Base-by-base conservation (phyloP, 108 stramenopile genomes). In the Licmophora abbreviata region DNA sequence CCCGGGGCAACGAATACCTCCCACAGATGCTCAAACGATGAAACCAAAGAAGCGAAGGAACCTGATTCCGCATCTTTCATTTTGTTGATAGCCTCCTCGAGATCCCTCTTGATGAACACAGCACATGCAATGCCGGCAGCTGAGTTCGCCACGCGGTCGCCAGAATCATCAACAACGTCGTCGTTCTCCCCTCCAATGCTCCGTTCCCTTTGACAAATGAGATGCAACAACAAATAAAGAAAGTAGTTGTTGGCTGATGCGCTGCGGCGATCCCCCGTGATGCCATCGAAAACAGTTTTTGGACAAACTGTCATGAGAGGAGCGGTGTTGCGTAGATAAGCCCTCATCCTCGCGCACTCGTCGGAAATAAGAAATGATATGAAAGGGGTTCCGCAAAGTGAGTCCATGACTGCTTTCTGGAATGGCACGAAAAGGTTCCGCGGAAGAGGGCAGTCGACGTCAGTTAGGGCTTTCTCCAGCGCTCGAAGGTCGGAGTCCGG, bases 281-380 rank as follows among this genome's bases (percentile, higher is more conserved):
- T 22, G 20, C 15, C 37, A 37, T 73, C 64, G 12, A 72, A 38
- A 14, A 69, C 32, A 18, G 45, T 20, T 20, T 34, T 33, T 29
- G 68, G 25, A 46, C 77, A 66, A 54, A 81, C 15, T 60, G 64
- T 66, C 22, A 74, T n/a, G 51, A 68, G 83, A 3, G 83, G 80
- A 28, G 81, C 66, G 14, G 76, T 69, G 30, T 72, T 73, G 7
- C 81, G 56, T 20, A 91, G 61, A 47, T 85, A 91, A 1, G 73
- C 89, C 31, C 89, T 72, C 89, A 91, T 86, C n/a, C 83, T 57
- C 7, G 89, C 65, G 49, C 85, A 86, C 24, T 86, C 73, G 31
- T 71, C 63, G 20, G 81, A 83, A 3, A 66, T 48, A 36, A 91
- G 50, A 54, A 91, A 91, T 10, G 80, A 63, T 10, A 84, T 37